Evolutionary conservation across 768 basidiomycete genomes (phyloP).

Genomic region (Mycena olivaceomarginata): DNA sequence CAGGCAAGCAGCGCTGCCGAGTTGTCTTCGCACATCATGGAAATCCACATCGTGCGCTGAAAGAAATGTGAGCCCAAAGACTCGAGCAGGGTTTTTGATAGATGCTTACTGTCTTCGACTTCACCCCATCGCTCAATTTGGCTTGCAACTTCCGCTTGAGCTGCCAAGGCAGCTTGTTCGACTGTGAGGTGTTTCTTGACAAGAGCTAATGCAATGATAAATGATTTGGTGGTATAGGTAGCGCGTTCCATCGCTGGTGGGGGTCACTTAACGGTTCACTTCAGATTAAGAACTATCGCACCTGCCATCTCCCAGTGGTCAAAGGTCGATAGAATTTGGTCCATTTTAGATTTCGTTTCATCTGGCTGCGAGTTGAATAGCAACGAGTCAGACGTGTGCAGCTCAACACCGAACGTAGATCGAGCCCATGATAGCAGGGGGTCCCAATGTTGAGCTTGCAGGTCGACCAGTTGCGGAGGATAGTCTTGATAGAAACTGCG

Average conservation of each 20-base stretch:
- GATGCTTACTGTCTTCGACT: constrained; percentile 95
- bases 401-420: constrained; percentile 78
- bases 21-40: constrained; percentile 91
- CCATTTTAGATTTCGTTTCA: constrained; percentile 79
- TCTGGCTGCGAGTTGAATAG: constrained; percentile 81
- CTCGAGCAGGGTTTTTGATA: constrained; percentile 17
- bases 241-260: constrained; percentile 92
- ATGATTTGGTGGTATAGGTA: constrained; percentile 92
- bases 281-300: constrained; percentile 58
- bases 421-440: constrained; percentile 90
- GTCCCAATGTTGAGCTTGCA: constrained; percentile 92
- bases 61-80: constrained; percentile 29
- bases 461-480: constrained; percentile 82
- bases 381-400: constrained; percentile 84
- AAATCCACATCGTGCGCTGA: constrained; percentile 98
- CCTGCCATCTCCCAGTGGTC: constrained; percentile 94
- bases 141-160: constrained; percentile 95
- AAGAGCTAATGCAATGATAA: constrained; percentile 91
- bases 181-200: constrained; percentile 85
- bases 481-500: constrained; percentile 88
- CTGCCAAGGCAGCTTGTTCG: constrained; percentile 89
- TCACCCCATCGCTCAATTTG: constrained; percentile 99
- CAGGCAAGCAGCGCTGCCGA: constrained; percentile 87
- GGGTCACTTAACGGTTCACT: constrained; percentile 7
- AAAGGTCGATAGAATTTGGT: constrained; percentile 74